Evolutionary conservation across 179 eudicot genomes (phyloP), one percentile per base, ranked within the genome.

Genomic region (Nepenthes alata): DNA sequence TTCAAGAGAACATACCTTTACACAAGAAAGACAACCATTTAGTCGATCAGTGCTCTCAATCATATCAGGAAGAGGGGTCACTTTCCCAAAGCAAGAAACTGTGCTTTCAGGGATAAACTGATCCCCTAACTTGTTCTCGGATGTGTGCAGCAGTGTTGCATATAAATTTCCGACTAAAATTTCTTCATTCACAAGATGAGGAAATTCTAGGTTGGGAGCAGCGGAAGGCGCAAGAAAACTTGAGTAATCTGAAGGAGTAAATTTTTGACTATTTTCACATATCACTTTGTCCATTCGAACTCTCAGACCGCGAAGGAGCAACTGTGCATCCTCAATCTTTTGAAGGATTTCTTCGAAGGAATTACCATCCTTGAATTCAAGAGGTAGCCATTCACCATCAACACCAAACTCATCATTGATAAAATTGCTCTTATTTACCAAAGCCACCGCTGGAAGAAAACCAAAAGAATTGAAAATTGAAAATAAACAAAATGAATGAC

Each of bases 321-420:
- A 51, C 64, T 70, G 81, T 36, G 73, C 64, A 47, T 35, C 48
- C 55, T 71, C 88, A 70, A 88, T 80, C 62, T 72, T 78, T 58
- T 61, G 51, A 56, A 83, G 73, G 11, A 88, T 53, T 60, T 72
- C 64, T 63, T 85, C 96, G 65, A 74, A 66, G 35, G 80, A 67
- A 74, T 87, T 79, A 52, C 68, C 71, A 39, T 77, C 75, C 60
- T 68, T 70, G 37, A 73, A 73, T 61, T 80, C 80, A 11, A 70
- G 74, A 8, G 72, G 64, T 53, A 68, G 39, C 62, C 55, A 55
- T 53, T 81, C 87, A 44, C 68, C 79, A 15, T 65, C 53, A 16
- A 38, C n/a, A 45, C 66, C 74, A 45, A 62, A 60, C 67, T 69
- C 83, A 59, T 58, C 74, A 35, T 59, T 39, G 9, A 67, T 73